These are phyloP conservation scores for Logfia minima DNA, from an alignment of 129 eudicot genomes.

Conservation along the genomic window DNA sequence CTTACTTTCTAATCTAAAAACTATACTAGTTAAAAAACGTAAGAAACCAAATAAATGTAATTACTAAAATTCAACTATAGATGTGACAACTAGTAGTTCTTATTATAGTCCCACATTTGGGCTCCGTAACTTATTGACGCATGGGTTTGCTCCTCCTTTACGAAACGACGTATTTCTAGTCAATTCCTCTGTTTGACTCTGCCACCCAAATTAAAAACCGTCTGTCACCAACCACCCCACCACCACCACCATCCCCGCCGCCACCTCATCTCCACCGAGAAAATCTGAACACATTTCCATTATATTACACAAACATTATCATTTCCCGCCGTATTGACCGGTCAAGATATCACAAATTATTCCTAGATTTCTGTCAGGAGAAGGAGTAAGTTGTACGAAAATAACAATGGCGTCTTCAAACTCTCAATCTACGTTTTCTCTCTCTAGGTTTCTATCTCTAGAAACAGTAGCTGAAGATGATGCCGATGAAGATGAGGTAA, in stretches of 20 bases:
- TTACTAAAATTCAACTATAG: too few relatives aligned
- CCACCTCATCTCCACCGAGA: slow-evolving; percentile 34
- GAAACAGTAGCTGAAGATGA: slow-evolving; percentile 36
- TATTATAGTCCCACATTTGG: too few relatives aligned
- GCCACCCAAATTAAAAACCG: slow-evolving; percentile 24
- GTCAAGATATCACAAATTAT: slow-evolving; percentile 2
- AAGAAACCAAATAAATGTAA: too few relatives aligned
- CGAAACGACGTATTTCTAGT: slow-evolving; percentile 26
- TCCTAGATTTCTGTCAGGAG: slow-evolving; percentile 30
- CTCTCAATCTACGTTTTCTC: slow-evolving; percentile 36
- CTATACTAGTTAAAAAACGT: too few relatives aligned
- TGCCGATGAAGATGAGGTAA: slow-evolving; percentile 32
- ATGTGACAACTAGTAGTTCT: too few relatives aligned
- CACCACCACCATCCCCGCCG: slow-evolving; percentile 30
- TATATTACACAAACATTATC: slow-evolving; percentile 10
- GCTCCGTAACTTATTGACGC: slow-evolving; percentile 11
- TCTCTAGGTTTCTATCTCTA: slow-evolving; percentile 39
- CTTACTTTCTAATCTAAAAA: too few relatives aligned
- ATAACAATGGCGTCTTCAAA: slow-evolving; percentile 30
- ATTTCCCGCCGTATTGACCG: slow-evolving; percentile 17
- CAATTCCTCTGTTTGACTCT: slow-evolving; percentile 34
- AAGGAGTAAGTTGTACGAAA: background rate
- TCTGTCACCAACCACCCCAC: slow-evolving; percentile 20
- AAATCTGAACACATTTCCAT: slow-evolving; percentile 6
- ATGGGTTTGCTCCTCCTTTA: background rate